Conservation (phyloP, 768 basidiomycete species). For the Boletus tylopilopsis region DNA sequence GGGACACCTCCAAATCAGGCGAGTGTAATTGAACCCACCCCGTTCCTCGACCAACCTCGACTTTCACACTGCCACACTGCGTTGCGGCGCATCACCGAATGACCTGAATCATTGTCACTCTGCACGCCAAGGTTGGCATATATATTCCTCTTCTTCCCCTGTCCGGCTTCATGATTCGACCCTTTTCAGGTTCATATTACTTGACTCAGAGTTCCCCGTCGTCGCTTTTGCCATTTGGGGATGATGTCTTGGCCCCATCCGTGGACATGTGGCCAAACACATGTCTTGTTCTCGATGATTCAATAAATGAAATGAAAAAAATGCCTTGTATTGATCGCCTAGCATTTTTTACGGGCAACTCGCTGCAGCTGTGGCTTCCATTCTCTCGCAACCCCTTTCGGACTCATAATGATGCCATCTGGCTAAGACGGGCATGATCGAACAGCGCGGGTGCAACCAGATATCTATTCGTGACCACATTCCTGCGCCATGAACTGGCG, state of each 20-base stretch:
- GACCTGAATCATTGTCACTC: no score
- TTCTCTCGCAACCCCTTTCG: conserved; percentile 19
- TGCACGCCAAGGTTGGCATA: no score
- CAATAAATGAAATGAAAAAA: conserved; percentile 18
- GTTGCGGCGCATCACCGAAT: not conserved
- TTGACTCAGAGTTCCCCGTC: conserved; percentile 21
- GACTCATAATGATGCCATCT: conserved; percentile 20
- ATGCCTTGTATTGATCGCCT: conserved; percentile 25
- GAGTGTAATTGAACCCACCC: not conserved
- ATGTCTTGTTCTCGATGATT: conserved; percentile 7
- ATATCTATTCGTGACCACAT: conserved; percentile 9
- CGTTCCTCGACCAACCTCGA: not conserved
- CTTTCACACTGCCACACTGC: no score
- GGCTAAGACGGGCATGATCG: conserved; percentile 18
- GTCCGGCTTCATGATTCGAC: not conserved
- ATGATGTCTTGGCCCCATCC: conserved; percentile 8
- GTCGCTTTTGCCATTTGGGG: conserved; percentile 15
- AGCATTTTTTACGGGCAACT: conserved; percentile 9
- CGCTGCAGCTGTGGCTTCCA: conserved; percentile 17
- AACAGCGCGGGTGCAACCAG: conserved; percentile 13
- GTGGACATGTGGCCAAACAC: conserved; percentile 18
- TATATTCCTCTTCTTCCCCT: no score
- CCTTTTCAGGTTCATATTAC: conserved; percentile 5
- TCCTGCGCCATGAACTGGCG: conserved; percentile 16
- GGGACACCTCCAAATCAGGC: conserved; percentile 2